Evolutionary conservation across 257 asterid genomes (phyloP), one percentile per base, ranked within the genome.

Genomic region (Leonotis leonurus): DNA sequence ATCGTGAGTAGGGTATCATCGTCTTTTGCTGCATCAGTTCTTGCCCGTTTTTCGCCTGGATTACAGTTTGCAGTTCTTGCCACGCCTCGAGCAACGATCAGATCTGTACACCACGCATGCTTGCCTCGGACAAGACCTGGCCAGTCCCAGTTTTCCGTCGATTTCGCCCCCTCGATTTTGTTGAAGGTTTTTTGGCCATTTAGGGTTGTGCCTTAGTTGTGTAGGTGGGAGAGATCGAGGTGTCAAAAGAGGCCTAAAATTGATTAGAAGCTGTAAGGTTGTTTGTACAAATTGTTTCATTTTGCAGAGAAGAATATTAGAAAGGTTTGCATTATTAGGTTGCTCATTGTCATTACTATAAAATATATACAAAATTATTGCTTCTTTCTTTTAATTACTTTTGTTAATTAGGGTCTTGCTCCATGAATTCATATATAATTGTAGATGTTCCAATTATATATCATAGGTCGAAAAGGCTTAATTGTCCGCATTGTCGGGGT

Each of bases 1-100:
- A 56, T 22, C 70, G 10, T n/a, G 70, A 68, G 63, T 69, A 57
- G 70, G 24, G 13, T 44, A 57, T 17, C 11, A 33, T 40, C n/a
- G 7, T 21, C 18, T 14, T 41, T 20, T 45, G 52, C 52, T 18
- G n/a, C 49, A 32, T 33, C 36, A 26, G 20, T 10, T 1, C n/a
- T n/a, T 6, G 8, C 9, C 35, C 35, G 3, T 10, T 21, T 12
- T 22, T 49, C 8, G 9, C 32, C 53, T 8, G 8, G 30, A 10
- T 48, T 13, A 10, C 17, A 17, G 20, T 17, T 22, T 25, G 5
- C 54, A 43, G 21, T 17, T 44, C 50, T 43, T 43, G 27, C 16
- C 52, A 20, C 3, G 6, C 13, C 13, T 33, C 39, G 39, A 33
- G n/a, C n/a, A n/a, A n/a, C n/a, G n/a, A n/a, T n/a, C n/a, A n/a